A percentile compares a stretch with the other conserved stretches of the same genome.
These are phyloP conservation scores for Bipolaris sorokiniana DNA, from an alignment of 2,329 filamentous ascomycete genomes.

Conservation along the genomic window DNA sequence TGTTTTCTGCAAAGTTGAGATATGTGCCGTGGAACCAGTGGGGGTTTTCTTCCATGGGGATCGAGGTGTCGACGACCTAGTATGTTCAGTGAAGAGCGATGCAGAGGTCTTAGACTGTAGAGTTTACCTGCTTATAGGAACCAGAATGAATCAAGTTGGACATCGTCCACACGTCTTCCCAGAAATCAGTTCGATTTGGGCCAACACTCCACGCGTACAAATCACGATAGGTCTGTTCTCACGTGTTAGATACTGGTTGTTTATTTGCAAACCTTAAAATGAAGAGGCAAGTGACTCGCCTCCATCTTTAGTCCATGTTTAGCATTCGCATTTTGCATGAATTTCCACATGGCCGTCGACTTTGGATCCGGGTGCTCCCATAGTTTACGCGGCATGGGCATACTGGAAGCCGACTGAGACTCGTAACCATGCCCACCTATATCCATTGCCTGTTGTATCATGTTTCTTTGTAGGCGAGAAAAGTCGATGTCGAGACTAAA, in stretches of 20 bases:
- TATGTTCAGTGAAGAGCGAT: neutral
- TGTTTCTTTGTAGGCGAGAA: neutral
- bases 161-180: constrained; percentile 42
- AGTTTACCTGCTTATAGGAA: constrained; percentile 31
- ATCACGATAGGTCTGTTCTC: constrained; percentile 66
- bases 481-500: neutral
- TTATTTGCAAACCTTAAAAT: too few relatives aligned
- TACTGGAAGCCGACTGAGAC: neutral
- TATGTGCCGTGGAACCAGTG: constrained; percentile 77
- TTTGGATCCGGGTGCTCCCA: constrained; percentile 56
- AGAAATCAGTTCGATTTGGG: constrained; percentile 58
- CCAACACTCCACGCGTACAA: constrained; percentile 72
- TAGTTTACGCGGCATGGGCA: constrained; percentile 50
- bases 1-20: constrained; percentile 81
- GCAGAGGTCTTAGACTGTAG: neutral
- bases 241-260: neutral
- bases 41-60: constrained; percentile 73
- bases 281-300: constrained; percentile 48
- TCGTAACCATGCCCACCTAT: constrained; percentile 3
- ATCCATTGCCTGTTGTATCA: neutral
- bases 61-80: constrained; percentile 69
- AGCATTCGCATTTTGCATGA: constrained; percentile 65
- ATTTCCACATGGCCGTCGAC: constrained; percentile 54
- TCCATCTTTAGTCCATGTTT: constrained; percentile 63
- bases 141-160: constrained; percentile 42